Evolutionary conservation across 1,139 yeast species (phyloP).

Genomic region (Entelexis paramagnoliae): DNA sequence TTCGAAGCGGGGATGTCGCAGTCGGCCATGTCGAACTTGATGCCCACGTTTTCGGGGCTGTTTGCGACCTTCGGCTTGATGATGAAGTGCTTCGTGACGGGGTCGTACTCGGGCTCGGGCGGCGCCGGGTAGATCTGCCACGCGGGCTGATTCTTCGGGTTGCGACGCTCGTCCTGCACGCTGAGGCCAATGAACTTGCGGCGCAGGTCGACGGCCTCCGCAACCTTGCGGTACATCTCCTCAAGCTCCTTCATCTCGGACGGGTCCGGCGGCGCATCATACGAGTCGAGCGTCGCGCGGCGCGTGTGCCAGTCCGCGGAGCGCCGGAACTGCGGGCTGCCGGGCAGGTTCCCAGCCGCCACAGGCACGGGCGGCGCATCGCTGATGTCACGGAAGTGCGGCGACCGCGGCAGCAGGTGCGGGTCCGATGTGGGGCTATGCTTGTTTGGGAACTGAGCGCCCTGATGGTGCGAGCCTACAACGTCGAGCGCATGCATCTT

Average conservation of each 20-base stretch:
- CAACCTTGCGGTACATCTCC: conserved; percentile 59
- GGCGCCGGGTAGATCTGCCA: conserved; percentile 92
- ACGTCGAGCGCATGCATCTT: conserved; percentile 48
- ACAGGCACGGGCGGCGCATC: conserved; percentile 20
- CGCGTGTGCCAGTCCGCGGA: conserved; percentile 8
- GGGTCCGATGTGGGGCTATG: not conserved
- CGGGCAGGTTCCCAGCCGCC: not conserved
- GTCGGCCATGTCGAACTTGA: conserved; percentile 50
- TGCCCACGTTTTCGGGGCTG: conserved; percentile 33
- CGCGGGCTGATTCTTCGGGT: conserved; percentile 62
- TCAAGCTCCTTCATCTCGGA: conserved; percentile 59
- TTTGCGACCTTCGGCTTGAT: conserved; percentile 25
- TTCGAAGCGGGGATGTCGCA: conserved; percentile 48
- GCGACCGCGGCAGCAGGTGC: conserved; percentile 11
- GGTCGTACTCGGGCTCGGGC: conserved; percentile 84
- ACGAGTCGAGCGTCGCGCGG: conserved; percentile 20
- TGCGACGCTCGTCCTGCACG: conserved; percentile 58
- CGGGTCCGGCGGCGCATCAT: conserved; percentile 41
- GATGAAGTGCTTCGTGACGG: conserved; percentile 49
- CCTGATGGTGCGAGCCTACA: conserved; percentile 7
- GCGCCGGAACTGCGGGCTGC: conserved; percentile 10
- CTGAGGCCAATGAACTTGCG: conserved; percentile 65
- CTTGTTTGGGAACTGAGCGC: not conserved
- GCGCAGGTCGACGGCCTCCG: conserved; percentile 62
- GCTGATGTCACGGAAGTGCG: conserved; percentile 16